Base-by-base conservation (phyloP, 1,284 basidiomycete species). In the Entoloma clypeatum region DNA sequence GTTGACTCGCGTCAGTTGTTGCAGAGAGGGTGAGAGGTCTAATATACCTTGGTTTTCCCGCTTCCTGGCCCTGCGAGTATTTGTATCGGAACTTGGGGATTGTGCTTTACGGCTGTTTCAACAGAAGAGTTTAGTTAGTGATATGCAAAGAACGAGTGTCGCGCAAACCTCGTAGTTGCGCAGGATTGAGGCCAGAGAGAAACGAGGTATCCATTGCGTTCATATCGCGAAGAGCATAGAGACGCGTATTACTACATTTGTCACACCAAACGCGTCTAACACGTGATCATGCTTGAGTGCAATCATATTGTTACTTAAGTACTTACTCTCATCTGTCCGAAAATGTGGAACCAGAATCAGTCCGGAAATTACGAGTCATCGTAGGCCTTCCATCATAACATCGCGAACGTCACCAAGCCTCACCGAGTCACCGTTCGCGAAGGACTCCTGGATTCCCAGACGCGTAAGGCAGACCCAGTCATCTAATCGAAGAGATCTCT, bases 41-140 rank as follows among this genome's bases (percentile, higher is more conserved):
- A 13, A 25, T 35, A n/a, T 25, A 71, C 74, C 57, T 74, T 77
- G 0, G 75, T 79, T 60, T 78, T 81, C 44, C 88, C 88, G 54
- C 84, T 88, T 5, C 89, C 89, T 3, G 90, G 90, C 3, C 89
- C 89, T 16, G 89, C 90, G 2, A 92, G 68, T 36, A 93, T 90
- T 59, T 92, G 89, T 0, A 92, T 66, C 0, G 88, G 83, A 13
- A 72, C 63, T 9, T 67, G 51, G 2, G 83, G 79, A 2, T 74
- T 63, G 54, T 83, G 78, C 38, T 72, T 68, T 9, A 90, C 87
- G 40, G 88, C 89, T 87, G 41, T 16, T 21, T 23, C 30, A n/a
- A 39, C n/a, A n/a, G n/a, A n/a, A n/a, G n/a, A n/a, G n/a, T n/a
- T n/a, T n/a, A n/a, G n/a, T n/a, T n/a, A n/a, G n/a, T n/a, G n/a